A percentile compares a stretch with the other conserved stretches of the same genome.
Conservation (phyloP, 768 basidiomycete species). For the Phlebiopsis flavidoalba region DNA sequence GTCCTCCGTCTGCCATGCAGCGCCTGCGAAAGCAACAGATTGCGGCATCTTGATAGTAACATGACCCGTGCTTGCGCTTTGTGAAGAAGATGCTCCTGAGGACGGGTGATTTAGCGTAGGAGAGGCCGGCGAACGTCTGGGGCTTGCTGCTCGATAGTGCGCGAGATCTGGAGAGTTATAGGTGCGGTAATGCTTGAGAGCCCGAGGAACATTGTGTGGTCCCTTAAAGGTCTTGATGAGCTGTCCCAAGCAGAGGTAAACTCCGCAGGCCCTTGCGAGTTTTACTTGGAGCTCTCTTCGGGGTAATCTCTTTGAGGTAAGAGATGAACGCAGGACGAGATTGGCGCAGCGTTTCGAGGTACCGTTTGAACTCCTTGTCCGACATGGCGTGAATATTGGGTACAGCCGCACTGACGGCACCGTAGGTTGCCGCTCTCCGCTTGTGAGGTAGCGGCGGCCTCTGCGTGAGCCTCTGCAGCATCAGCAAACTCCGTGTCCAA, state of each 20-base stretch:
- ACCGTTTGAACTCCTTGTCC: slow-evolving; percentile 48
- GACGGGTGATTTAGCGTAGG: too few species aligned
- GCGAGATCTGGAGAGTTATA: slow-evolving; percentile 24
- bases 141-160: slow-evolving; percentile 57
- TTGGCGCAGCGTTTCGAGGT: slow-evolving; percentile 53
- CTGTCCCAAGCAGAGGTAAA: background rate
- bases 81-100: slow-evolving; percentile 32
- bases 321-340: slow-evolving; percentile 51
- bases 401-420: slow-evolving; percentile 2
- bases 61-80: slow-evolving; percentile 56
- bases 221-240: background rate
- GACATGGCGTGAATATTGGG: slow-evolving; percentile 62
- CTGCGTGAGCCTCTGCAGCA: slow-evolving; percentile 3
- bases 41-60: slow-evolving; percentile 20
- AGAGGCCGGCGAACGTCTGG: slow-evolving; percentile 53
- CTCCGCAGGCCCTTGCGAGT: background rate
- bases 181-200: slow-evolving; percentile 20
- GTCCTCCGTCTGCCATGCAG: slow-evolving; percentile 29
- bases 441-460: background rate
- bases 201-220: slow-evolving; percentile 33
- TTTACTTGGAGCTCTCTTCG: background rate
- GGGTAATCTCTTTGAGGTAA: slow-evolving; percentile 30
- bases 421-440: background rate
- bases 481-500: slow-evolving; percentile 43
- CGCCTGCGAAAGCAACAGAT: slow-evolving; percentile 41